phyloP scores from a whole-genome alignment of 2,329 filamentous ascomycete genomes.

The Paraphoma sp. region DNA sequence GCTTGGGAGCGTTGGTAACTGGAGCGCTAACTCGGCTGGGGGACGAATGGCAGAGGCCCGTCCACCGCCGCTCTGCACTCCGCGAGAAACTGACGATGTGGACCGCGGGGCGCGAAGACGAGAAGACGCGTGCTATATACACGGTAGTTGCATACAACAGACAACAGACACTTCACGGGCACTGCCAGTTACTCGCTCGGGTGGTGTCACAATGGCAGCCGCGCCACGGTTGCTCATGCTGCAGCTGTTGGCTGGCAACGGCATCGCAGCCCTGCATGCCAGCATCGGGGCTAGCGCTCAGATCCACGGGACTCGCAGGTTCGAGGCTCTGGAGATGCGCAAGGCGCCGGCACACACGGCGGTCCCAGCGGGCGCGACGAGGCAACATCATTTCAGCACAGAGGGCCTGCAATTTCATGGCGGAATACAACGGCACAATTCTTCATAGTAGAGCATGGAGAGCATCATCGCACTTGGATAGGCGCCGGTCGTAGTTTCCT shows the following conservation, averaged over 20 bases:
- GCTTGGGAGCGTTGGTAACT: conserved; percentile 22
- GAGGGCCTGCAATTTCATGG: conserved; percentile 1
- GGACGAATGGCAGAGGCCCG: conserved; percentile 11
- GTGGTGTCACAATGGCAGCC: neutral
- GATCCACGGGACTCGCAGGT: neutral
- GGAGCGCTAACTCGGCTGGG: conserved; percentile 27
- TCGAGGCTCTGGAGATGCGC: conserved; percentile 6
- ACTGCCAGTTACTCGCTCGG: neutral
- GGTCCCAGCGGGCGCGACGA: conserved; percentile 3
- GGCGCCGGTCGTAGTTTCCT: conserved; percentile 5
- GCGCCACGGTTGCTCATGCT: neutral
- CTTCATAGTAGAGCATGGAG: neutral
- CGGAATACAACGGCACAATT: neutral
- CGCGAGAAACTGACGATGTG: conserved; percentile 4
- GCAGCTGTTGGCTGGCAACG: neutral
- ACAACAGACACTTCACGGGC: neutral
- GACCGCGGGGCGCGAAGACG: neutral
- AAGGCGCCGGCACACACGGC: conserved; percentile 1
- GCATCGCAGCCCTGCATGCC: neutral
- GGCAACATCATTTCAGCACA: conserved; percentile 8
- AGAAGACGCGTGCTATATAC: neutral
- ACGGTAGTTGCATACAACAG: too few relatives aligned
- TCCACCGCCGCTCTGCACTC: conserved; percentile 2
- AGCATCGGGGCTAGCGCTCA: neutral
- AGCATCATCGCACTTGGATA: neutral